Percentiles rank a stretch among this genome's conserved stretches.
Conservation (phyloP, 306 rosid genomes). For the Cajanus cajan region DNA sequence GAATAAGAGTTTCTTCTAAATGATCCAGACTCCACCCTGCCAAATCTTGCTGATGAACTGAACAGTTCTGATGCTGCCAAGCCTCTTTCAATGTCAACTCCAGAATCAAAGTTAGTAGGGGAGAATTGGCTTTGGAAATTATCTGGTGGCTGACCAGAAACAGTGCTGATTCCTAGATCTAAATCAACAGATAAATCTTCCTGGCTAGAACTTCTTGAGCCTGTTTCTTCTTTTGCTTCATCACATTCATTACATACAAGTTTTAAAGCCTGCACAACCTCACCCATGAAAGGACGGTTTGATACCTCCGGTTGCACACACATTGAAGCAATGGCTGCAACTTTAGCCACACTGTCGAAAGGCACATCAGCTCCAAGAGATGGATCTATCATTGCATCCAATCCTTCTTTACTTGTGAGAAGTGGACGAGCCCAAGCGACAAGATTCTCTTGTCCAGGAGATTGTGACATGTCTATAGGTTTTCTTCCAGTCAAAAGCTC, state of each 20-base stretch:
- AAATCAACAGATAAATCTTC: slow-evolving; percentile 46
- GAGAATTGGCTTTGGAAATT: slow-evolving; percentile 51
- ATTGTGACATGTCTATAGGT: slow-evolving; percentile 91
- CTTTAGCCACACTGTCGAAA: slow-evolving; percentile 71
- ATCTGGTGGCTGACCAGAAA: slow-evolving; percentile 42
- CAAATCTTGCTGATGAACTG: slow-evolving; percentile 42
- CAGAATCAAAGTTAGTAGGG: slow-evolving; percentile 38
- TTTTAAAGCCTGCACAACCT: slow-evolving; percentile 91
- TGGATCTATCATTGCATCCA: slow-evolving; percentile 57
- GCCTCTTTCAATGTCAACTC: slow-evolving; percentile 51
- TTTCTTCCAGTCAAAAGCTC: slow-evolving; percentile 84
- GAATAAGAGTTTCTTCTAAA: slow-evolving; percentile 68
- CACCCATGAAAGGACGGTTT: slow-evolving; percentile 92
- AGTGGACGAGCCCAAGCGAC: slow-evolving; percentile 84
- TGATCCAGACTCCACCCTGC: slow-evolving; percentile 46
- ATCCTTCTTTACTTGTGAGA: slow-evolving; percentile 64
- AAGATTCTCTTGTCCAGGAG: slow-evolving; percentile 84
- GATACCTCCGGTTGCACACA: slow-evolving; percentile 87
- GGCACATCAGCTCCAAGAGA: slow-evolving; percentile 52
- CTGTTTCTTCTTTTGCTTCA: slow-evolving; percentile 45
- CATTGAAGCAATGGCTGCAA: slow-evolving; percentile 94
- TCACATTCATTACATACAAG: slow-evolving; percentile 72
- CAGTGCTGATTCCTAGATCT: slow-evolving; percentile 32
- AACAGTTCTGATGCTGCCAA: slow-evolving; percentile 52
- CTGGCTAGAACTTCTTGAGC: slow-evolving; percentile 50